phyloP scores from a whole-genome alignment of 208 protist species.

The Giardia duodenalis region DNA sequence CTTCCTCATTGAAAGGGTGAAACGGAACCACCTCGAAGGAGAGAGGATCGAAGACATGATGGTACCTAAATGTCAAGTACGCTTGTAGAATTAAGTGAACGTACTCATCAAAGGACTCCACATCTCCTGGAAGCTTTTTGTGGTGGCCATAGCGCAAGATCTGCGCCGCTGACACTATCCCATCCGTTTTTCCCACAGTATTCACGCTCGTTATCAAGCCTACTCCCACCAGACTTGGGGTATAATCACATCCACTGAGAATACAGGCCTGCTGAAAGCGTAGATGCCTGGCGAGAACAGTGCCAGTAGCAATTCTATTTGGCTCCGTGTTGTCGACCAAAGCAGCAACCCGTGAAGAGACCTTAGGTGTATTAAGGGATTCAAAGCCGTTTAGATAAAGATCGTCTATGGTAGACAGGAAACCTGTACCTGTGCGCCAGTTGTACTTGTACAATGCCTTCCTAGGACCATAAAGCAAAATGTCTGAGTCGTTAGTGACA shows the following conservation, averaged over 20 bases:
- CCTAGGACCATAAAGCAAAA: not conserved
- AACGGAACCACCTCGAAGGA: not conserved
- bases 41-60: not conserved
- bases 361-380: not conserved
- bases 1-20: not conserved
- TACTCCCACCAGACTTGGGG: not conserved
- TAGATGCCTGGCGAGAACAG: no score
- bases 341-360: no score
- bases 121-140: not conserved
- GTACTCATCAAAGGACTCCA: not conserved
- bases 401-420: not conserved
- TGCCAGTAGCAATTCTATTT: no score
- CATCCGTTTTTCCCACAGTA: not conserved
- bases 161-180: not conserved
- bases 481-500: slow-evolving; percentile 19
- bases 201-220: not conserved
- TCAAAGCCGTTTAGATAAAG: not conserved
- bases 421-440: not conserved
- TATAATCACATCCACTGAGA: slow-evolving; percentile 22
- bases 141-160: not conserved
- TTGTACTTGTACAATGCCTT: slow-evolving; percentile 12
- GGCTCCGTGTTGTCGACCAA: no score
- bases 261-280: not conserved
- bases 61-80: not conserved
- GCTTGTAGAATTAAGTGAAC: not conserved